These are phyloP conservation scores for Populus hybrid DNA, from an alignment of 441 rosid genomes.

Conservation along the genomic window DNA sequence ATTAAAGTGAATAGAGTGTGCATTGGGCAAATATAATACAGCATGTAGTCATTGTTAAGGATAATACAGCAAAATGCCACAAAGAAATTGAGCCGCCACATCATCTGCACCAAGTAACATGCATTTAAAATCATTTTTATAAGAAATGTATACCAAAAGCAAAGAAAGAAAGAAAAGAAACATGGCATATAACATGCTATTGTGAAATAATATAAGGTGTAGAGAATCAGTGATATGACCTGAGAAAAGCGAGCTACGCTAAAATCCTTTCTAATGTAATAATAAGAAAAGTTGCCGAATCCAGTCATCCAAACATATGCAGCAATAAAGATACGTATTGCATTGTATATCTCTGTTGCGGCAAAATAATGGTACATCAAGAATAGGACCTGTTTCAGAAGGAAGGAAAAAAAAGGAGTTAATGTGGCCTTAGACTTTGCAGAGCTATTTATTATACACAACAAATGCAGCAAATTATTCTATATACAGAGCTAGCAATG, in stretches of 20 bases:
- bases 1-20: slow-evolving; percentile 94
- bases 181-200: not conserved
- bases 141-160: not conserved
- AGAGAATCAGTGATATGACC: slow-evolving; percentile 39
- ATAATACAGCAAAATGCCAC: slow-evolving; percentile 86
- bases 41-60: slow-evolving; percentile 91
- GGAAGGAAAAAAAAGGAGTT: not conserved
- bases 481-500: not conserved
- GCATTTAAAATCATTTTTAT: slow-evolving; percentile 19
- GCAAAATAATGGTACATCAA: slow-evolving; percentile 98
- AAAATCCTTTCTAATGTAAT: slow-evolving; percentile 92
- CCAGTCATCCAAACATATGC: slow-evolving; percentile 99
- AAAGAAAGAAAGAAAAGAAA: not conserved
- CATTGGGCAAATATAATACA: slow-evolving; percentile 98
- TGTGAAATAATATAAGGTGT: slow-evolving; percentile 6
- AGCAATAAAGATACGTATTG: slow-evolving; percentile 92
- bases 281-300: slow-evolving; percentile 96
- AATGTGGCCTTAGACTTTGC: not conserved
- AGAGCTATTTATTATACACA: not conserved
- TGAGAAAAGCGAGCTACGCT: slow-evolving; percentile 89
- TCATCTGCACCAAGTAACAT: slow-evolving; percentile 71
- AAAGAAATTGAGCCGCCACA: slow-evolving; percentile 98
- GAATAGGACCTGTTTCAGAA: slow-evolving; percentile 70
- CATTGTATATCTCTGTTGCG: slow-evolving; percentile 90
- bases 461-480: not conserved